Conservation (phyloP, 345 rosid species). For the Dipteronia sinensis region DNA sequence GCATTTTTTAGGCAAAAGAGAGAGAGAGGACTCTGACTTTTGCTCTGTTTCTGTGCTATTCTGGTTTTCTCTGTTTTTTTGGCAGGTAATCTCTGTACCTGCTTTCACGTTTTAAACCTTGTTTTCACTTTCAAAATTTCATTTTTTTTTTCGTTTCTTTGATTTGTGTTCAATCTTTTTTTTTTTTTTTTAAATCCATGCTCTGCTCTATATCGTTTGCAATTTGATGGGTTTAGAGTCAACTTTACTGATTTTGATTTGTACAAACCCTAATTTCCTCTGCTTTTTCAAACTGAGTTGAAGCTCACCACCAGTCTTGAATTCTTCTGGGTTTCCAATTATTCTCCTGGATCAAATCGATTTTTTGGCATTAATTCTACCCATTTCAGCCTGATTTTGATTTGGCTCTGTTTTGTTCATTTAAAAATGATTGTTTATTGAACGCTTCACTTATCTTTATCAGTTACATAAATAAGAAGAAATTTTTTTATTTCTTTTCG, state of each 20-base stretch:
- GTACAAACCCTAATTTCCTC: conserved; percentile 23
- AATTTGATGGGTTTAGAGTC: conserved; percentile 26
- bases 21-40: neutral
- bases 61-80: neutral
- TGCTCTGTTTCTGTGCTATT: neutral
- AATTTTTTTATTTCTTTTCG: neutral
- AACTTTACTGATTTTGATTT: conserved; percentile 30
- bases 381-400: neutral
- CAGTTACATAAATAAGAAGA: neutral
- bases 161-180: neutral
- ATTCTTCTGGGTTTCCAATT: neutral
- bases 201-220: conserved; percentile 22
- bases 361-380: neutral
- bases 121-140: neutral
- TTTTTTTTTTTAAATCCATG: neutral
- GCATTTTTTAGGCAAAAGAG: conserved; percentile 25
- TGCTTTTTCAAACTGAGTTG: neutral
- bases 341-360: neutral
- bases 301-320: neutral
- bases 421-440: neutral
- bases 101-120: neutral
- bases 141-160: neutral
- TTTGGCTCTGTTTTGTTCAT: neutral
- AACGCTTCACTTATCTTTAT: neutral
- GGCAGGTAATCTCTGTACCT: conserved; percentile 15